Percentiles rank a stretch among this genome's conserved stretches.
Conservation (phyloP, 2,329 filamentous ascomycete species). For the Botrytis paeoniae region DNA sequence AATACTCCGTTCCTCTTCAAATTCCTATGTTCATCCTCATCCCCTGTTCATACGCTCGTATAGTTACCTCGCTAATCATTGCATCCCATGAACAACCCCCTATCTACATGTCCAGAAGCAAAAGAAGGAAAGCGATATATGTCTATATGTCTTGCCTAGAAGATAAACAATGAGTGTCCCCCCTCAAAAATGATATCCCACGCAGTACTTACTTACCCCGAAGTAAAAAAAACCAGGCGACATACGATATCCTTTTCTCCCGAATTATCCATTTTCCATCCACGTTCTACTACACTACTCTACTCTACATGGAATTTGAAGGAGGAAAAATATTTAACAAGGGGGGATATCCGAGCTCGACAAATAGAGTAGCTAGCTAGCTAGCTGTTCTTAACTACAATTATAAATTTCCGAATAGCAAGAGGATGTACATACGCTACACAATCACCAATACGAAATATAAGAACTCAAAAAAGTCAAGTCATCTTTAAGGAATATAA, state of each 20-base stretch:
- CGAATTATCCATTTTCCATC: background rate
- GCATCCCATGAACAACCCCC: background rate
- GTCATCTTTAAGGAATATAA: background rate
- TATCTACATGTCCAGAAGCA: background rate
- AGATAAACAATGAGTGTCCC: background rate
- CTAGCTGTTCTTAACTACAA: background rate
- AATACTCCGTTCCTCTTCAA: background rate
- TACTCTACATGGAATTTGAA: background rate
- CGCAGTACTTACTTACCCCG: background rate
- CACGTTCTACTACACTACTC: background rate
- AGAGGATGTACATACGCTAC: background rate
- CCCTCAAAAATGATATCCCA: background rate
- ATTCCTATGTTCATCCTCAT: background rate
- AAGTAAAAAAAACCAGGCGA: background rate
- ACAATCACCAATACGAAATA: background rate
- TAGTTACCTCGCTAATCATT: background rate
- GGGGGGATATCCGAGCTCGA: background rate
- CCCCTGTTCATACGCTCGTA: background rate
- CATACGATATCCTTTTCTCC: background rate
- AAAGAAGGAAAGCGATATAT: background rate
- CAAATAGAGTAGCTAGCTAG: background rate
- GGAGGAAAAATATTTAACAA: background rate
- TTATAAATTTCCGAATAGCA: background rate
- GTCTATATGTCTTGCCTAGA: background rate
- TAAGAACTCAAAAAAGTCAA: background rate